Conservation (phyloP, 768 basidiomycete genomes). For the Tubosaeta sp. region DNA sequence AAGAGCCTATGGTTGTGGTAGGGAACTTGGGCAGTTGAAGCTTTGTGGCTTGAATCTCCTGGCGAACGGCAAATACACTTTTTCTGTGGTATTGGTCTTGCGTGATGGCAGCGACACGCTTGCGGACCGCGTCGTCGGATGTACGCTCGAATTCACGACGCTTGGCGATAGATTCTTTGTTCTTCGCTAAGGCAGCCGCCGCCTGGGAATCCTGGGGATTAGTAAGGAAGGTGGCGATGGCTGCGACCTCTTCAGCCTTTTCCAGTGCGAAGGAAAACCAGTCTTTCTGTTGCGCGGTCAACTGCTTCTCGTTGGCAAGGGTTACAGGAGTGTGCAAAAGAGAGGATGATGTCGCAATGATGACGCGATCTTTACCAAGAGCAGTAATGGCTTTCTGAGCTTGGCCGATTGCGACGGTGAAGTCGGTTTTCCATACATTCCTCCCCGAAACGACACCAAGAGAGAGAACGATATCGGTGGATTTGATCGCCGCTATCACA, state of each 20-base stretch:
- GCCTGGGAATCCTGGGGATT: constrained; percentile 76
- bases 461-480: constrained; percentile 76
- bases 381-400: constrained; percentile 80
- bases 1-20: constrained; percentile 97
- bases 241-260: constrained; percentile 89
- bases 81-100: constrained; percentile 82
- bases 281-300: constrained; percentile 84
- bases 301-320: constrained; percentile 85
- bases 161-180: constrained; percentile 85
- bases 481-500: constrained; percentile 79
- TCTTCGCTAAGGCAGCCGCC: constrained; percentile 76
- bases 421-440: constrained; percentile 99
- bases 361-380: constrained; percentile 84
- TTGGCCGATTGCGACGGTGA: constrained; percentile 73
- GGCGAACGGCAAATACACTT: constrained; percentile 83
- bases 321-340: constrained; percentile 98
- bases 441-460: constrained; percentile 96
- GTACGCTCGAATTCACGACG: constrained; percentile 92
- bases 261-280: constrained; percentile 99
- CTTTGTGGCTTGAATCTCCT: constrained; percentile 83
- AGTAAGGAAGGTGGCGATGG: constrained; percentile 79
- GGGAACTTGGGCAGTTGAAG: constrained; percentile 95
- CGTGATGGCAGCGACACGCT: constrained; percentile 90
- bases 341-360: constrained; percentile 94
- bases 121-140: constrained; percentile 93